Conservation (phyloP, 129 eudicot genomes). For the Oenanthe sinensis region DNA sequence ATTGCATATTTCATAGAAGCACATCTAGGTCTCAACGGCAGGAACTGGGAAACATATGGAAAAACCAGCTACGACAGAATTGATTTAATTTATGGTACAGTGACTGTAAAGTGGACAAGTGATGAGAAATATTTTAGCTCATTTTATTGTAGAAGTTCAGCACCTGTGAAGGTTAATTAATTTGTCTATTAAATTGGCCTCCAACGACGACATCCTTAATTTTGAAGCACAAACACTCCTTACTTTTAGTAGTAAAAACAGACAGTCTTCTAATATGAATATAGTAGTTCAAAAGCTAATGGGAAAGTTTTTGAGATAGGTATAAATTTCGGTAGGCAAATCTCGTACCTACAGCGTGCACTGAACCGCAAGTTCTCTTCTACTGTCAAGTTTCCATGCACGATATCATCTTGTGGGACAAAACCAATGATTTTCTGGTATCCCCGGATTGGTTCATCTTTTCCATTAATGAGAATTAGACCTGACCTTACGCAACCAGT, state of each 20-base stretch:
- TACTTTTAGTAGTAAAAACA: background rate
- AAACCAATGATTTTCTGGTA: constrained; percentile 77
- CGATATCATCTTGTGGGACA: constrained; percentile 96
- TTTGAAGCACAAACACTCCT: background rate
- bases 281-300: background rate
- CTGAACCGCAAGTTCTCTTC: constrained; percentile 87
- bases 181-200: background rate
- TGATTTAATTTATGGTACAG: background rate
- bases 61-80: background rate
- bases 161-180: background rate
- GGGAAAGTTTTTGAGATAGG: background rate
- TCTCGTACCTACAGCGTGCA: constrained; percentile 83
- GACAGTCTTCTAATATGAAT: background rate
- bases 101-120: background rate
- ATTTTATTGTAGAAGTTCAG: background rate
- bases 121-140: background rate
- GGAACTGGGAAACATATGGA: background rate
- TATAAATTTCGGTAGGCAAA: background rate
- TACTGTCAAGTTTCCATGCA: constrained; percentile 91
- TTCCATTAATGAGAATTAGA: constrained; percentile 66
- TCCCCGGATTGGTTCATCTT: constrained; percentile 59
- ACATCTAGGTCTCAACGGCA: background rate
- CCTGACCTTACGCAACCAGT: constrained; percentile 67
- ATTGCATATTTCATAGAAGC: background rate
- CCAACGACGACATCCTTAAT: background rate